Conservation (phyloP, 2,329 filamentous ascomycete genomes). For the Fusarium sulawesiense region DNA sequence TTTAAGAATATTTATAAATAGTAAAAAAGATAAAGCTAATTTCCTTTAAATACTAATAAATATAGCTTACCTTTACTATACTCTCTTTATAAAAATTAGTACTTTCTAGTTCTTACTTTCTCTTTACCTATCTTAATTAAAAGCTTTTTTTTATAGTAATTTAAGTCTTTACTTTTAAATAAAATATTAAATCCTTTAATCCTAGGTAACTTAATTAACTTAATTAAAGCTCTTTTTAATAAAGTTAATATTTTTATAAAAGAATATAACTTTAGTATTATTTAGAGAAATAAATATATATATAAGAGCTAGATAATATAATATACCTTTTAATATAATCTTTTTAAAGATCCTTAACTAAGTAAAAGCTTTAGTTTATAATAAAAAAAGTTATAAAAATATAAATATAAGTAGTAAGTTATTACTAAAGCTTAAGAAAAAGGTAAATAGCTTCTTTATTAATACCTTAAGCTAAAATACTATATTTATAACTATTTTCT, state of each 20-base stretch:
- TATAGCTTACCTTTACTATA: neutral
- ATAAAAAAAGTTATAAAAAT: no score
- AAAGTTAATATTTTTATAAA: neutral
- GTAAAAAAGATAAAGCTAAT: no score
- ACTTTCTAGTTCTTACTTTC: neutral
- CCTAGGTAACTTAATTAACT: neutral
- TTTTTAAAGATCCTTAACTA: neutral
- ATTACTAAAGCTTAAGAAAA: no score
- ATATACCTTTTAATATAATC: no score
- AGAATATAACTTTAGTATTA: neutral
- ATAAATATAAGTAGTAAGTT: no score
- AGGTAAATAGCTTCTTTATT: no score
- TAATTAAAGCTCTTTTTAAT: neutral
- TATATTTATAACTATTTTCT: no score
- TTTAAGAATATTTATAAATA: no score
- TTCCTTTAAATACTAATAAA: neutral
- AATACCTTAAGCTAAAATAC: no score
- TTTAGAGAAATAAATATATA: neutral
- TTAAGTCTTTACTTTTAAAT: neutral
- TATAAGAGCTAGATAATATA: no score
- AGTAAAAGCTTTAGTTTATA: neutral
- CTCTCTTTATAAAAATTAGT: neutral
- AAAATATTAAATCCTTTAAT: neutral
- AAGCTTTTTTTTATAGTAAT: neutral
- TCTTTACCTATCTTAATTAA: neutral